These are phyloP conservation scores for Aspergillus sp. DNA, from an alignment of 2,329 filamentous ascomycete genomes.

Conservation along the genomic window DNA sequence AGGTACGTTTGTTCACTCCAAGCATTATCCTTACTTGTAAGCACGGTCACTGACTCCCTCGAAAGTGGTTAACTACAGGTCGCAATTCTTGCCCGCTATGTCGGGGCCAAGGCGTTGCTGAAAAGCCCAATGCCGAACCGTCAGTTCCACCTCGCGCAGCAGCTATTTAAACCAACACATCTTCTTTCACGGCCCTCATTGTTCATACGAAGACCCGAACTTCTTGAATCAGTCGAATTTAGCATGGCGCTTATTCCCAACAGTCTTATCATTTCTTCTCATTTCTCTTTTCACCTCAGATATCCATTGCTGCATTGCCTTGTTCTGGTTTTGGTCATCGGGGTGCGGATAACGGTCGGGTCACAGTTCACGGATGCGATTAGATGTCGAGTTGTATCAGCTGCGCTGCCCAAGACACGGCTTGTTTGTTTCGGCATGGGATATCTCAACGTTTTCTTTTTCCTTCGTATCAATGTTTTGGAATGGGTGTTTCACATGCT, in stretches of 20 bases:
- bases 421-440: not conserved
- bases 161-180: constrained; percentile 21
- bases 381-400: not conserved
- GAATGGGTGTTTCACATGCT: constrained; percentile 4
- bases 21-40: not conserved
- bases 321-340: constrained; percentile 21
- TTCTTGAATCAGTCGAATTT: constrained; percentile 24
- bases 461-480: constrained; percentile 15
- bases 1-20: constrained; percentile 53
- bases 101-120: constrained; percentile 47
- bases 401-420: not conserved
- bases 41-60: constrained; percentile 34
- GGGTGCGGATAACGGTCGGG: constrained; percentile 10
- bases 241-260: constrained; percentile 39
- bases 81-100: constrained; percentile 46
- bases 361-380: constrained; percentile 4
- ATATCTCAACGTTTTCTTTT: constrained; percentile 10
- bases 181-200: constrained; percentile 3
- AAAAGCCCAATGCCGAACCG: constrained; percentile 32
- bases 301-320: constrained; percentile 34
- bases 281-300: constrained; percentile 26
- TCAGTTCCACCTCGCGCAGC: constrained; percentile 23
- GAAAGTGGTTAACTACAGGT: constrained; percentile 67
- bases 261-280: constrained; percentile 31
- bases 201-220: constrained; percentile 4